Evolutionary conservation across 2,329 filamentous ascomycete species (phyloP).

Genomic region (Fusarium agapanthi): DNA sequence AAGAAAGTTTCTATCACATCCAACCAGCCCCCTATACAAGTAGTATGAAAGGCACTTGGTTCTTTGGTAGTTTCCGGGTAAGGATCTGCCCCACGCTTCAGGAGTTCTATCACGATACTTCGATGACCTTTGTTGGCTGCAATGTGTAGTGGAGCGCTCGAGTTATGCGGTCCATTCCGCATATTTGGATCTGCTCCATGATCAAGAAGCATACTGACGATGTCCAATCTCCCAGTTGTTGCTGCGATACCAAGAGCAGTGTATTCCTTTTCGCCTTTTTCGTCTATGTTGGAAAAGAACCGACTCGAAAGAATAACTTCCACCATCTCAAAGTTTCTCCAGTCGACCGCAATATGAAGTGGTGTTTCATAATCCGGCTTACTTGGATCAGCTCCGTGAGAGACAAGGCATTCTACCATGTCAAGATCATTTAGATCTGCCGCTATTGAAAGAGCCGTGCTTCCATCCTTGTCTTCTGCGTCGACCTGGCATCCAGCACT

Average conservation of each 20-base stretch:
- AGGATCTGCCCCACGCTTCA: conserved; percentile 24
- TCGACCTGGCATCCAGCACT: conserved; percentile 23
- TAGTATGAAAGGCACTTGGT: conserved; percentile 19
- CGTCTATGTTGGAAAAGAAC: conserved; percentile 6
- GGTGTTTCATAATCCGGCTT: conserved; percentile 14
- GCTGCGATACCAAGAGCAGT: conserved; percentile 26
- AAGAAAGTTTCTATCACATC: conserved; percentile 16
- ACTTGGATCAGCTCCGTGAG: conserved; percentile 19
- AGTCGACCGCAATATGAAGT: conserved; percentile 22
- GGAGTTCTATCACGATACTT: conserved; percentile 16
- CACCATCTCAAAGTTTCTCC: conserved; percentile 14
- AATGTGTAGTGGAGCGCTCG: conserved; percentile 18
- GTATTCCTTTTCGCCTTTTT: conserved; percentile 1
- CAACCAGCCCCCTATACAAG: conserved; percentile 9
- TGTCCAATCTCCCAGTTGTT: conserved; percentile 5
- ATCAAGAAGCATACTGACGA: conserved; percentile 26
- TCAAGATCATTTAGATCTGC: not conserved
- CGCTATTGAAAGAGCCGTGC: conserved; percentile 21
- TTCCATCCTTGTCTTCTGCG: not conserved
- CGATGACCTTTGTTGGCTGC: not conserved
- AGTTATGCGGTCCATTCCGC: conserved; percentile 4
- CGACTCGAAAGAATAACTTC: conserved; percentile 10
- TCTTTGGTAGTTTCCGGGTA: conserved; percentile 9
- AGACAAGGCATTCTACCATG: conserved; percentile 20
- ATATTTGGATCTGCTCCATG: conserved; percentile 34